Evolutionary conservation across 495 filamentous ascomycete genomes (phyloP), one percentile per base, ranked within the genome.

Genomic region (Apodospora peruviana): DNA sequence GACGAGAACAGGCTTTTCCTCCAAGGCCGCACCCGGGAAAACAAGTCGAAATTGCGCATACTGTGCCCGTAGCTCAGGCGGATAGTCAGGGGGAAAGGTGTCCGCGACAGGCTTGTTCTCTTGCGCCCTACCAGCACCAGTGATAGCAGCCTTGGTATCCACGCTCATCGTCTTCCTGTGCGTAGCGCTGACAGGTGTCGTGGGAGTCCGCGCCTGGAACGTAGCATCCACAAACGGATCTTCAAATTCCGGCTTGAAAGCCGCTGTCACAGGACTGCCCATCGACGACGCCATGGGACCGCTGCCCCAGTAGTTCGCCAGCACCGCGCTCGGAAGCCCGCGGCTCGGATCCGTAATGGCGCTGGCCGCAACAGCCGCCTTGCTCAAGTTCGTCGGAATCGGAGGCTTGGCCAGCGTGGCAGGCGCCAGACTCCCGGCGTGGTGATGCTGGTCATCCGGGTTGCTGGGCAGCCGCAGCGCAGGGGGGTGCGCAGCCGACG

Each of bases 301-400:
- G 66, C 83, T 91, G 38, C 90, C 90, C 90, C 90, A 96, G 45
- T 93, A 72, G 57, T 96, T 96, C 17, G 90, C 90, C 77, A 95
- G 82, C 54, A 94, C 80, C 17, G 87, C 90, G 48, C 82, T 85
- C 0, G 89, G 86, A 73, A 93, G 81, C 2, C 78, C 76, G 14
- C 86, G 85, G 16, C 80, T 81, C 42, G 72, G 73, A 53, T 83
- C 84, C 32, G 73, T 73, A n/a, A 74, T 78, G 51, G 87, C 79
- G 58, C 85, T 88, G 17, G 91, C 80, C 19, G 88, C 73, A 37
- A 96, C 85, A 22, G 91, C 91, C 17, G 82, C 81, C 53, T 88
- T 91, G 66, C 90, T 95, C 59, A 98, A 79, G 61, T 84, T 91
- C 9, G 90, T 95, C 8, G 88, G 78, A 5, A 89, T 81, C 2